A percentile compares a stretch with the other conserved stretches of the same genome.
phyloP scores from a whole-genome alignment of 176 grass and related monocot species.

The Carex pumila region DNA sequence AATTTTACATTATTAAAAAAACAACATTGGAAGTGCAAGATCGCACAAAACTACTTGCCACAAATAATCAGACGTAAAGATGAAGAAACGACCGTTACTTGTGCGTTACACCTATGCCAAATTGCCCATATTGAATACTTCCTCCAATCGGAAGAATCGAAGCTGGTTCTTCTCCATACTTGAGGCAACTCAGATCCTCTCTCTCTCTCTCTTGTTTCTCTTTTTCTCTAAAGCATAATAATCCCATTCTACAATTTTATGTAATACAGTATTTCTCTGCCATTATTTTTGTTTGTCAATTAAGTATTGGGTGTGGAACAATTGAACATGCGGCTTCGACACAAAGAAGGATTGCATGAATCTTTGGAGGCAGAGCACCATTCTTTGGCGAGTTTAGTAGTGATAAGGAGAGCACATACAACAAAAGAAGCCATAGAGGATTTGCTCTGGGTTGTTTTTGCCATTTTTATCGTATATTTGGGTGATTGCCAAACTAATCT shows the following conservation, averaged over 20 bases:
- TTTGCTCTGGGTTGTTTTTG: slow-evolving; percentile 2
- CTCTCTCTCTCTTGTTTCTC: background rate
- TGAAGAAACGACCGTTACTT: slow-evolving; percentile 7
- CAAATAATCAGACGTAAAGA: background rate
- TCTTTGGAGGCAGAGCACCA: background rate
- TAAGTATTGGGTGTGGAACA: background rate
- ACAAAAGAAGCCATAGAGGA: slow-evolving; percentile 10
- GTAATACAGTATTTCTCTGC: background rate
- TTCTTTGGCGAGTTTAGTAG: background rate
- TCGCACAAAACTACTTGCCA: background rate
- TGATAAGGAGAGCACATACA: slow-evolving; percentile 5
- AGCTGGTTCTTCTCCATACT: background rate
- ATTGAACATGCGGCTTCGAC: slow-evolving; percentile 2
- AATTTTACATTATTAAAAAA: no score
- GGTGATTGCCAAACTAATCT: slow-evolving; percentile 17
- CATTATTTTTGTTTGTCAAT: background rate
- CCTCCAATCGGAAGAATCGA: background rate
- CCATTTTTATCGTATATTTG: slow-evolving; percentile 7
- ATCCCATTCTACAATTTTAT: background rate
- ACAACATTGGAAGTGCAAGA: background rate
- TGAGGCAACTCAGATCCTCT: background rate
- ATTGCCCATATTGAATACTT: background rate
- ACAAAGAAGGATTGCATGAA: background rate
- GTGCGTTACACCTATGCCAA: background rate
- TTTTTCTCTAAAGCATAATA: background rate